Conservation (phyloP, 768 basidiomycete species). For the Rhizopogon vinicolor region DNA sequence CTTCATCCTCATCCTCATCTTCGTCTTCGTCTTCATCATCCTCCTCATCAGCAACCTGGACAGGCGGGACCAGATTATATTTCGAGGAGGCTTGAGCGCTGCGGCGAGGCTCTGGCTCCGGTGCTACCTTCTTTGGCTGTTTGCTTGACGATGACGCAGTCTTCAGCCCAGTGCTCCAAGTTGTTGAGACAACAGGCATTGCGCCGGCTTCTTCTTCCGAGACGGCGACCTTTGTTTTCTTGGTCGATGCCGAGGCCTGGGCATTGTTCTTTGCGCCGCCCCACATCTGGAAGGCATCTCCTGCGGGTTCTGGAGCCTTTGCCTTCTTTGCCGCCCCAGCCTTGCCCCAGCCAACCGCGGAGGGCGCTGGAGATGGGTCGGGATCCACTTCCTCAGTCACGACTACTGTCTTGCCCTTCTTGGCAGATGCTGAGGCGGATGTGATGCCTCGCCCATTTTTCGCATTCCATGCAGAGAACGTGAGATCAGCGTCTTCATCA, state of each 20-base stretch:
- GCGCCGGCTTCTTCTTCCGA: slow-evolving; percentile 11
- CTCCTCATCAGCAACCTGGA: slow-evolving; percentile 12
- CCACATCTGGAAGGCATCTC: neutral
- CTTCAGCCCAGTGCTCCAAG: slow-evolving; percentile 6
- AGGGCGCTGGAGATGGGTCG: slow-evolving; percentile 6
- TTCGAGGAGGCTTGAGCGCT: slow-evolving; percentile 7
- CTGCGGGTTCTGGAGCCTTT: slow-evolving; percentile 3
- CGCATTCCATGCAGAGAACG: neutral
- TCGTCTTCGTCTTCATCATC: slow-evolving; percentile 17
- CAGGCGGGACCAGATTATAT: slow-evolving; percentile 9
- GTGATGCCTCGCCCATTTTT: neutral
- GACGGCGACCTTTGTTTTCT: neutral
- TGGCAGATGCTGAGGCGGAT: neutral
- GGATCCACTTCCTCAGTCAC: slow-evolving; percentile 8
- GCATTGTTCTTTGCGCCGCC: neutral
- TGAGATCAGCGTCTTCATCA: slow-evolving; percentile 20
- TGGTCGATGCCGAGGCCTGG: neutral
- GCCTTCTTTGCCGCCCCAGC: slow-evolving; percentile 10
- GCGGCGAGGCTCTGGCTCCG: slow-evolving; percentile 6
- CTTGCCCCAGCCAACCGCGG: slow-evolving; percentile 9
- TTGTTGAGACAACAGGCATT: slow-evolving; percentile 5
- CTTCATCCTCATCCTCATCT: slow-evolving; percentile 4
- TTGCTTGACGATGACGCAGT: neutral
- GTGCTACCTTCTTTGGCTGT: slow-evolving; percentile 13
- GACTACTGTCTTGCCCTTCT: slow-evolving; percentile 9